Evolutionary conservation across 202 grass and related monocot species (phyloP).

Genomic region (Zoysia matrella): DNA sequence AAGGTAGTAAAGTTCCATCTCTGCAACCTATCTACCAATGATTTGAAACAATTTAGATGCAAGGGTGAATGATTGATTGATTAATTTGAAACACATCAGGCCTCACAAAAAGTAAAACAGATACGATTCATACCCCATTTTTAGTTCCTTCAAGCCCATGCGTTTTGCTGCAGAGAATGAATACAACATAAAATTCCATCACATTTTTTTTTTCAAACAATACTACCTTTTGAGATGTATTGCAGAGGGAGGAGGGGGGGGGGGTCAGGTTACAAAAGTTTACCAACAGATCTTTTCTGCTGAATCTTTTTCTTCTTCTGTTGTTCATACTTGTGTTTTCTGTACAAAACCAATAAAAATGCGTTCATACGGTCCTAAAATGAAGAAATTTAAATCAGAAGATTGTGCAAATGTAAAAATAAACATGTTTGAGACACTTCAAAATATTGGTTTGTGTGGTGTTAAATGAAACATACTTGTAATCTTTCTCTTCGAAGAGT

Average conservation of each 20-base stretch:
- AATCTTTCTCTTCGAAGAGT: not conserved
- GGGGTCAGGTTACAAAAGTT: not conserved
- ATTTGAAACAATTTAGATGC: not conserved
- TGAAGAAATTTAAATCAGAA: constrained; percentile 21
- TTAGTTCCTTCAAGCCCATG: constrained; percentile 24
- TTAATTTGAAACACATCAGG: not conserved
- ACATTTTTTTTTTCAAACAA: not conserved
- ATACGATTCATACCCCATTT: not conserved
- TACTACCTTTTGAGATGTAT: constrained; percentile 1
- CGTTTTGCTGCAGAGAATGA: constrained; percentile 64
- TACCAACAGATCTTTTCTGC: too few relatives aligned
- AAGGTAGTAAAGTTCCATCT: not conserved
- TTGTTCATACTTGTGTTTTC: constrained; percentile 62
- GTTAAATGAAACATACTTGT: constrained; percentile 37
- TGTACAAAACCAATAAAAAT: constrained; percentile 54
- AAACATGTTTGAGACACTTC: not conserved
- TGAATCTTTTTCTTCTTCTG: too few relatives aligned
- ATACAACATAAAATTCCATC: constrained; percentile 19
- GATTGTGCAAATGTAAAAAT: constrained; percentile 1
- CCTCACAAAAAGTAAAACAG: constrained; percentile 10
- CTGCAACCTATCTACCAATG: constrained; percentile 10
- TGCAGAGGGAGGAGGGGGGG: not conserved
- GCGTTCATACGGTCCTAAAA: constrained; percentile 39
- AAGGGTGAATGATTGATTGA: not conserved
- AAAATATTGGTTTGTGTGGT: not conserved